A percentile compares a stretch with the other conserved stretches of the same genome.
phyloP scores from a whole-genome alignment of 148 eudicot genomes.

The Chenopodium quinoa region DNA sequence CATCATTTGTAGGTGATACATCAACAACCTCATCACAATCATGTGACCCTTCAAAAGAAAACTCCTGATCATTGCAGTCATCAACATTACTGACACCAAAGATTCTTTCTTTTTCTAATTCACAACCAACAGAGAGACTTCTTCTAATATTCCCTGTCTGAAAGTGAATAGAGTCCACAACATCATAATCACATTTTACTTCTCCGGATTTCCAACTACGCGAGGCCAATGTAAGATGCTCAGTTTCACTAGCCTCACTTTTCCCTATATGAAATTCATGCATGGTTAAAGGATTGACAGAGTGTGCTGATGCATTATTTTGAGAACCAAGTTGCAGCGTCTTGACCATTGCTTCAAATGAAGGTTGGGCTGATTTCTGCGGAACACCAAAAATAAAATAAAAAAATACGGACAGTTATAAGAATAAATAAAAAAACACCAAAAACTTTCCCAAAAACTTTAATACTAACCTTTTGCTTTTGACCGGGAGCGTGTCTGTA shows the following conservation, averaged over 20 bases:
- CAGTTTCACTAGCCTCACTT: slow-evolving; percentile 26
- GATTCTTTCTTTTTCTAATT: slow-evolving; percentile 42
- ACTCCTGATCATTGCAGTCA: slow-evolving; percentile 40
- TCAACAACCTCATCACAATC: slow-evolving; percentile 24
- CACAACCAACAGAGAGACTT: slow-evolving; percentile 71
- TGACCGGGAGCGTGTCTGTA: slow-evolving; percentile 41
- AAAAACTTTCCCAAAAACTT: slow-evolving; percentile 9
- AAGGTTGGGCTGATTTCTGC: slow-evolving; percentile 61
- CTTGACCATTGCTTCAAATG: slow-evolving; percentile 68
- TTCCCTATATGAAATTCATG: slow-evolving; percentile 21
- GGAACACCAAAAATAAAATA: slow-evolving; percentile 7
- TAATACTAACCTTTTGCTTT: slow-evolving; percentile 63
- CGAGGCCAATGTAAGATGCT: slow-evolving; percentile 31
- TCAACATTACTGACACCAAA: slow-evolving; percentile 46
- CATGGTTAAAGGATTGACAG: slow-evolving; percentile 10
- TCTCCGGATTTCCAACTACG: slow-evolving; percentile 60
- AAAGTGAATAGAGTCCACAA: slow-evolving; percentile 25
- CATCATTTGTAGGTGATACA: slow-evolving; percentile 22
- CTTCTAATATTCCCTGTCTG: slow-evolving; percentile 41
- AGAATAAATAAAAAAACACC: neutral
- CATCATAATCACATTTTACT: slow-evolving; percentile 33
- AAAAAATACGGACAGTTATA: neutral
- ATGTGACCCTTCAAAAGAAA: slow-evolving; percentile 45
- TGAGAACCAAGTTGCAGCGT: slow-evolving; percentile 47
- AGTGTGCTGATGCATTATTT: slow-evolving; percentile 29